These are phyloP conservation scores for Alternaria angustiovoidea DNA, from an alignment of 2,329 filamentous ascomycete genomes.

Conservation along the genomic window DNA sequence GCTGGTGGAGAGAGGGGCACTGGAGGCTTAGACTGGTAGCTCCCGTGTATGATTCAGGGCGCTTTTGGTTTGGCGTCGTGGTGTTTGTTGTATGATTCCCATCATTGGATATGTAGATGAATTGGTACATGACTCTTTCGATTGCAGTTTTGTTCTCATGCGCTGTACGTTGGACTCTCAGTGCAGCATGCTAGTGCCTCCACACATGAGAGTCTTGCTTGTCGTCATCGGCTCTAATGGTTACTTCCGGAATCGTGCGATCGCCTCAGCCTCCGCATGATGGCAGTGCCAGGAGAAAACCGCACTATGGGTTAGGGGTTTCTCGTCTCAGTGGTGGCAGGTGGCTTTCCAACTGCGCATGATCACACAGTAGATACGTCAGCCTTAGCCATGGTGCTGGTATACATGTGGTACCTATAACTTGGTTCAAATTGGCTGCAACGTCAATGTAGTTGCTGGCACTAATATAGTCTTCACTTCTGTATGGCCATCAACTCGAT, in stretches of 20 bases:
- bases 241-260: not conserved
- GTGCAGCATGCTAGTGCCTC: not conserved
- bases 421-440: not conserved
- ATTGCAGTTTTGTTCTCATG: not conserved
- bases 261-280: not conserved
- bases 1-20: slow-evolving; percentile 56
- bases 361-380: not conserved
- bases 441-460: not conserved
- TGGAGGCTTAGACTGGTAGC: slow-evolving; percentile 56
- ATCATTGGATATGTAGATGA: not conserved
- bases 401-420: not conserved
- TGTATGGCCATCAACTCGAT: not conserved
- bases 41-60: not conserved
- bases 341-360: not conserved
- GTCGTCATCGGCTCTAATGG: not conserved
- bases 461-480: not conserved
- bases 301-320: not conserved
- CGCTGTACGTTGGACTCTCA: not conserved
- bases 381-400: not conserved
- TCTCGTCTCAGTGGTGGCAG: not conserved
- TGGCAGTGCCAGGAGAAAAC: not conserved
- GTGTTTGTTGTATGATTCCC: slow-evolving; percentile 4
- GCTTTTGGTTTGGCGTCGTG: not conserved
- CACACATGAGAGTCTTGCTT: not conserved
- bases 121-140: not conserved